Conservation (phyloP, 2,329 filamentous ascomycete species). For the Ophiocordyceps unilateralis region DNA sequence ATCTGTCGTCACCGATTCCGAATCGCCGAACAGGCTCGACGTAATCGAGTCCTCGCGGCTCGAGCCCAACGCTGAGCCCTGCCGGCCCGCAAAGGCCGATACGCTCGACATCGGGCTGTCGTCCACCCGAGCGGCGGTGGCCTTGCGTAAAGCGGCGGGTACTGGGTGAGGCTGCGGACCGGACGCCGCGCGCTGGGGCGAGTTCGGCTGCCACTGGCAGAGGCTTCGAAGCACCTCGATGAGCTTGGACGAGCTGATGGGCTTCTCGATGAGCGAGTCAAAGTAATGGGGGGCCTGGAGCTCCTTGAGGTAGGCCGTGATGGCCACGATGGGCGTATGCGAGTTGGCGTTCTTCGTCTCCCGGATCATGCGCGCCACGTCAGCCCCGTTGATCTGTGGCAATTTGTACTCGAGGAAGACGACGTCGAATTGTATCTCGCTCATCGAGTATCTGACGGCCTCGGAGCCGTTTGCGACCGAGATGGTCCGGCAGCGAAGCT, state of each 20-base stretch:
- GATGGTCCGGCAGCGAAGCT: constrained; percentile 85
- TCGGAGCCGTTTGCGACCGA: constrained; percentile 81
- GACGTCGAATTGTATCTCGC: constrained; percentile 95
- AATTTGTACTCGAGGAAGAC: constrained; percentile 97
- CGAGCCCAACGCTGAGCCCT: constrained; percentile 63
- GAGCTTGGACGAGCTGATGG: constrained; percentile 80
- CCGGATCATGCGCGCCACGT: constrained; percentile 93
- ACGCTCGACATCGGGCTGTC: constrained; percentile 76
- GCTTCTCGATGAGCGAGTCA: constrained; percentile 89
- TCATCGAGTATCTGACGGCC: constrained; percentile 82
- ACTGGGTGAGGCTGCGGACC: constrained; percentile 38
- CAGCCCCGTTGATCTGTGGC: constrained; percentile 84
- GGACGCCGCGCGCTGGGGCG: constrained; percentile 24
- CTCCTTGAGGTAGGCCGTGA: constrained; percentile 96
- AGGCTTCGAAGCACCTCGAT: constrained; percentile 74
- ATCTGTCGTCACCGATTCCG: constrained; percentile 61
- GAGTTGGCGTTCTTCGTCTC: constrained; percentile 93
- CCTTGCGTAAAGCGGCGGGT: constrained; percentile 47
- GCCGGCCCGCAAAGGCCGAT: constrained; percentile 48
- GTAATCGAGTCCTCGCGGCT: constrained; percentile 80
- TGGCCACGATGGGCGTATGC: constrained; percentile 86
- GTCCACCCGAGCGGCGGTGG: constrained; percentile 44
- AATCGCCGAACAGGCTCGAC: constrained; percentile 75
- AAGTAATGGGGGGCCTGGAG: constrained; percentile 91
- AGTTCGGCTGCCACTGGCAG: constrained; percentile 83